Evolutionary conservation across 331 rosid species (phyloP), one percentile per base, ranked within the genome.

Genomic region (Spiraea crenata): DNA sequence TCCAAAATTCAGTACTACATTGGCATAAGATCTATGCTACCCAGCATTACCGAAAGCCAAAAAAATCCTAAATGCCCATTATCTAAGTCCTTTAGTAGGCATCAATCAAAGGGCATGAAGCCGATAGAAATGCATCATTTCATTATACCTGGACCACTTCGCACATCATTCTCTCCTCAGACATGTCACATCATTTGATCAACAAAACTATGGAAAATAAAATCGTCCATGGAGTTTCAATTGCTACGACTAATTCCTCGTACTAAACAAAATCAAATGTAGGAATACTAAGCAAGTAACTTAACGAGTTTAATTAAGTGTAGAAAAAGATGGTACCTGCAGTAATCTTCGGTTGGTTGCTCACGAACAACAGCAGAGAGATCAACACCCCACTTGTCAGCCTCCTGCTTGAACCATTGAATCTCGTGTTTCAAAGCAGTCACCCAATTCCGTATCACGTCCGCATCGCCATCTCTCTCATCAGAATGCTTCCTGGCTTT

Each of bases 361-460:
- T 84, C 90, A 71, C 92, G 95, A 79, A 80, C 65, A 54, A 85
- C 58, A 0, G 81, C 57, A 51, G 86, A 76, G 31, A 88, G 84
- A 20, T 70, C 10, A 70, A 90, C 63, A 16, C 69, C 86, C 87
- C 91, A 88, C 48, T 82, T 86, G 54, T 75, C 34, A 35, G 95
- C 88, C 78, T 93, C 91, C 14, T 58, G 82, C 79, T 87, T 87
- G 60, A 91, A 91, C 97, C 99, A 87, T 0, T 76, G 76, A 8
- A 91, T 65, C 68, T 91, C 97, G 65, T 91, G 91, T 31, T 70
- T 73, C 17, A 93, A 71, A 74, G 86, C 76, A 68, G 90, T 86
- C 75, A 93, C 6, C 10, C 97, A 83, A 16, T 80, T 72, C 70
- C 86, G 65, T 14, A 91, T 76, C 7, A 87, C 72, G 49, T 93